These are phyloP conservation scores for Candida ficus DNA, from an alignment of 805 yeast species.

Conservation along the genomic window DNA sequence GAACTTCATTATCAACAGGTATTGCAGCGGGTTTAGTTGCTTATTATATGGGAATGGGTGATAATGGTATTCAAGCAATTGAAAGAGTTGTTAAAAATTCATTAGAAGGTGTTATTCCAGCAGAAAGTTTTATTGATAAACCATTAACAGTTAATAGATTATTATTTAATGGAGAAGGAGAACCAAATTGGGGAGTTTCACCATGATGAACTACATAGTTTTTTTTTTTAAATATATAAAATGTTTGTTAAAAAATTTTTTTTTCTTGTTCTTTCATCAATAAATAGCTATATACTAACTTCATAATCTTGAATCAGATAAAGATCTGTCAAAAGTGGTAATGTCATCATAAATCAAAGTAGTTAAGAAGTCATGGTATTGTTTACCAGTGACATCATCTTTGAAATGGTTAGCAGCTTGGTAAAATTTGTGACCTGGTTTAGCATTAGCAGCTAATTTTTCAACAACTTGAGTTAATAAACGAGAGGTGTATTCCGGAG, in stretches of 20 bases:
- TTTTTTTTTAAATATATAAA: not conserved
- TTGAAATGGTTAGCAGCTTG: constrained; percentile 66
- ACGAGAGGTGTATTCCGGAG: constrained; percentile 52
- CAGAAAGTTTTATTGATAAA: constrained; percentile 38
- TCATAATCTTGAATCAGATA: constrained; percentile 7
- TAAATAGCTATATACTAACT: not conserved
- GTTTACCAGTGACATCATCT: constrained; percentile 68
- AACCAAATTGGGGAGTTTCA: constrained; percentile 21
- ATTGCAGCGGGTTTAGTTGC: constrained; percentile 42
- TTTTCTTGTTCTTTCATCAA: not conserved
- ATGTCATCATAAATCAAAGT: constrained; percentile 71
- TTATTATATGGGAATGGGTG: constrained; percentile 38
- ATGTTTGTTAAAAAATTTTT: too few species aligned
- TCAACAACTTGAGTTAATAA: constrained; percentile 60
- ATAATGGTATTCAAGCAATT: constrained; percentile 30
- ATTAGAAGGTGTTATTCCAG: constrained; percentile 43
- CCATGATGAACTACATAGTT: constrained; percentile 1
- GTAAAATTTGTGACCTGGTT: constrained; percentile 60
- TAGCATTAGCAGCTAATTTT: constrained; percentile 42
- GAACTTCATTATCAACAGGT: constrained; percentile 48
- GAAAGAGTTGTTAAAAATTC: constrained; percentile 38
- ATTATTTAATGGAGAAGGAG: constrained; percentile 34
- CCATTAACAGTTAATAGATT: constrained; percentile 59
- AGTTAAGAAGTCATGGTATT: constrained; percentile 73
- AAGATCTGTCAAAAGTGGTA: constrained; percentile 37